Percentiles rank a stretch among this genome's conserved stretches.
phyloP scores from a whole-genome alignment of 805 yeast genomes.

The Candida rishiriensis region DNA sequence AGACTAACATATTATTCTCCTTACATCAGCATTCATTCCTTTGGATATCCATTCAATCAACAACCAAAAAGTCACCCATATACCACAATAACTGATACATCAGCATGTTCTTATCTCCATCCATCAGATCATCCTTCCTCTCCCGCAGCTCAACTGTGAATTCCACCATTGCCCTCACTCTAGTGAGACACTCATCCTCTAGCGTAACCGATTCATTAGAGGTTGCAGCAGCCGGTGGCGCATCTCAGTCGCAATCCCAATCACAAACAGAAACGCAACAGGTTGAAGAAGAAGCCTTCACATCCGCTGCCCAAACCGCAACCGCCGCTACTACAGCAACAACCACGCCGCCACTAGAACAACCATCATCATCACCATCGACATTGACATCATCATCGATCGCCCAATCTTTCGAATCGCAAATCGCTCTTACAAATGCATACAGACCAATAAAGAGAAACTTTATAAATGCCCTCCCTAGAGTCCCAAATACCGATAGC shows the following conservation, averaged over 20 bases:
- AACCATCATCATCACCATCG: background rate
- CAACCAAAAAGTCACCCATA: too few species aligned
- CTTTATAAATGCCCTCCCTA: constrained; percentile 27
- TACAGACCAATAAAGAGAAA: constrained; percentile 16
- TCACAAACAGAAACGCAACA: too few species aligned
- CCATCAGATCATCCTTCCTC: background rate
- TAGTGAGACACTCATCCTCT: background rate
- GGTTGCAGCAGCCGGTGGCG: background rate
- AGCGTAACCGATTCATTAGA: constrained; percentile 2
- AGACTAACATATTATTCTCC: too few species aligned
- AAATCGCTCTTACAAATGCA: background rate
- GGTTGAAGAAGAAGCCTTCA: too few species aligned
- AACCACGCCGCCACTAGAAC: background rate
- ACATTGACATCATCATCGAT: background rate
- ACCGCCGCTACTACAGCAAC: constrained; percentile 1
- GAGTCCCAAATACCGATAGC: constrained; percentile 29
- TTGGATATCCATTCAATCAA: too few species aligned
- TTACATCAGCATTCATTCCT: too few species aligned
- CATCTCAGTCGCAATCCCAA: too few species aligned
- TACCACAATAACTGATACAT: too few species aligned
- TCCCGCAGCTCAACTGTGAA: background rate
- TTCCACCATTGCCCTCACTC: background rate
- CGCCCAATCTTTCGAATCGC: constrained; percentile 2
- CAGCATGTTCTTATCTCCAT: background rate
- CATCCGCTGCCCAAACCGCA: constrained; percentile 2